Percentiles rank a stretch among this genome's conserved stretches.
These are phyloP conservation scores for Ogataea haglerorum DNA, from an alignment of 805 yeast species.

Conservation along the genomic window DNA sequence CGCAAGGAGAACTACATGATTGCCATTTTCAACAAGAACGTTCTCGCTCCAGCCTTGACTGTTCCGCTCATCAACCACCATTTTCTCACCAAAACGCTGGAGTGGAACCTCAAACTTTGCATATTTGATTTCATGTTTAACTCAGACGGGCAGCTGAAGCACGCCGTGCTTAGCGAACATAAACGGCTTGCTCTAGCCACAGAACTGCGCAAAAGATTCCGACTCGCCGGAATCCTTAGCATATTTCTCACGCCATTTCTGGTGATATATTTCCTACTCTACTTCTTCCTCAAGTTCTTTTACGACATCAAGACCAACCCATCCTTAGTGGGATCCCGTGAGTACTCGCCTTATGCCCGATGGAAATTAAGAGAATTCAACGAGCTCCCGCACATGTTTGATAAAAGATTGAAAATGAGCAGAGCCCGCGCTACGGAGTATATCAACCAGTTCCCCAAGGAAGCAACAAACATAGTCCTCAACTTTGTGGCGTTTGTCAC, in stretches of 20 bases:
- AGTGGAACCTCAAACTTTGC: slow-evolving; percentile 91
- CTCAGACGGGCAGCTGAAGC: slow-evolving; percentile 76
- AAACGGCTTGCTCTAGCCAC: slow-evolving; percentile 63
- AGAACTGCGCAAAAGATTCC: slow-evolving; percentile 74
- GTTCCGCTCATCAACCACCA: slow-evolving; percentile 26
- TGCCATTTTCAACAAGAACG: slow-evolving; percentile 77
- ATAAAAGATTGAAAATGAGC: slow-evolving; percentile 72
- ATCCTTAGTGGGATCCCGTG: slow-evolving; percentile 73
- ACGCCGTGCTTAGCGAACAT: slow-evolving; percentile 63
- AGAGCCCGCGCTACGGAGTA: slow-evolving; percentile 77
- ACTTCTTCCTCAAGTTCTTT: slow-evolving; percentile 86
- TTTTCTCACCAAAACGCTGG: slow-evolving; percentile 78
- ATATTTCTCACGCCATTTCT: slow-evolving; percentile 81
- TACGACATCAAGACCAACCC: slow-evolving; percentile 92
- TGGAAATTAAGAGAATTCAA: slow-evolving; percentile 95
- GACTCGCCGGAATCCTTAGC: slow-evolving; percentile 83
- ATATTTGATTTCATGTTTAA: slow-evolving; percentile 83
- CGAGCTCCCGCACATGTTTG: slow-evolving; percentile 86
- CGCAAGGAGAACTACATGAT: slow-evolving; percentile 91
- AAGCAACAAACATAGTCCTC: slow-evolving; percentile 51
- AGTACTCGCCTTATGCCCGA: slow-evolving; percentile 90
- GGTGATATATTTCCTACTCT: slow-evolving; percentile 73
- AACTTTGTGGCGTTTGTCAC: slow-evolving; percentile 68
- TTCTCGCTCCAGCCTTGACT: slow-evolving; percentile 64
- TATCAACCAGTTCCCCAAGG: slow-evolving; percentile 89